Percentiles rank a stretch among this genome's conserved stretches.
Conservation (phyloP, 2,329 filamentous ascomycete species). For the Colletotrichum sp. region DNA sequence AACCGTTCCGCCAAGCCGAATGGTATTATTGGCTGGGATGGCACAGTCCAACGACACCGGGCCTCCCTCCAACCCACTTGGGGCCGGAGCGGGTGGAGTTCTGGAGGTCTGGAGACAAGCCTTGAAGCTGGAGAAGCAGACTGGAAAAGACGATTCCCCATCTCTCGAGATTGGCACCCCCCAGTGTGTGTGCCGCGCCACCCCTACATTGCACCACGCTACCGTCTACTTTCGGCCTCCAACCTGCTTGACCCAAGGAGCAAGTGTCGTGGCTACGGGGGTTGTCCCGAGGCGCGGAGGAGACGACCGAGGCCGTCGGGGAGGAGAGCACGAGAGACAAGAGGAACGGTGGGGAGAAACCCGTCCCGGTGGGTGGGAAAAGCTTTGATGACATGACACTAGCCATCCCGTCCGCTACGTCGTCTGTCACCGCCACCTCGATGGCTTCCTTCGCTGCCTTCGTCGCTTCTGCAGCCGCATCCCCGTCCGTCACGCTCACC, state of each 20-base stretch:
- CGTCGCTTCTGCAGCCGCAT: not conserved
- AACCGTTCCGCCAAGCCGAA: not conserved
- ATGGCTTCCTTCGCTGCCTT: not conserved
- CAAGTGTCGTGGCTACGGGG: conserved; percentile 1
- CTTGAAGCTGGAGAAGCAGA: conserved; percentile 16
- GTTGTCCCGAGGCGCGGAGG: conserved; percentile 3
- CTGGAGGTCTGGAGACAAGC: conserved; percentile 14
- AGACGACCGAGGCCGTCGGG: not conserved
- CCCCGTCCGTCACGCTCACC: not conserved
- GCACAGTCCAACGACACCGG: conserved; percentile 18
- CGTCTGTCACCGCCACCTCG: conserved; percentile 11
- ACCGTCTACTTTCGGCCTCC: not conserved
- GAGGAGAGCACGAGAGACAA: conserved; percentile 3
- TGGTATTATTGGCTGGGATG: conserved; percentile 19
- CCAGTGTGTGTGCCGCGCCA: conserved; percentile 1
- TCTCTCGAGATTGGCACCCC: not conserved
- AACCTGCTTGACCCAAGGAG: not conserved
- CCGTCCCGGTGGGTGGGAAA: conserved; percentile 1
- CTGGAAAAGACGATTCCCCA: not conserved
- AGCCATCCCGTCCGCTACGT: not conserved
- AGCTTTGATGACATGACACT: conserved; percentile 8
- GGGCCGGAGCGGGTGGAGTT: not conserved
- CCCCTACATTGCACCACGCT: not conserved
- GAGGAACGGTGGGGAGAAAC: not conserved
- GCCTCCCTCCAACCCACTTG: conserved; percentile 5